phyloP scores from a whole-genome alignment of 73 alveolate species.

The Paramecium primaurelia region DNA sequence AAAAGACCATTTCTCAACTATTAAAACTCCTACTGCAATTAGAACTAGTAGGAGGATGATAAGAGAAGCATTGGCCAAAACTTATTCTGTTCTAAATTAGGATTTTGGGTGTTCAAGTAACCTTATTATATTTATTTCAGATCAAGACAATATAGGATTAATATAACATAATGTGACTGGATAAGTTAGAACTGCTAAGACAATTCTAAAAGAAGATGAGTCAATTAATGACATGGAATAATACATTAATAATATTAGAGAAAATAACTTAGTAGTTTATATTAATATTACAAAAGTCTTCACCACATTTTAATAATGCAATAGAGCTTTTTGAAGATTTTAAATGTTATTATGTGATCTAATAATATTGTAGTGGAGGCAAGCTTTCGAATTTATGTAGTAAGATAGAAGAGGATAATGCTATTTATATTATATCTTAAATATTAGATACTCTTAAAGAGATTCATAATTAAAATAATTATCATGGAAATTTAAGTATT shows the following conservation, averaged over 20 bases:
- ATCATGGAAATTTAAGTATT: neutral
- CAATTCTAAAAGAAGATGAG: neutral
- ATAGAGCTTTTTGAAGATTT: neutral
- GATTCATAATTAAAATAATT: neutral
- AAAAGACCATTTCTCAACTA: neutral
- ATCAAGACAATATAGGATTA: neutral
- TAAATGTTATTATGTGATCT: neutral
- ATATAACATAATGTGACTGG: neutral
- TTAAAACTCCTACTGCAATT: neutral
- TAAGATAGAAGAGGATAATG: neutral
- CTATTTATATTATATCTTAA: neutral
- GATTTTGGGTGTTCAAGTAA: neutral
- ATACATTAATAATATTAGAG: neutral
- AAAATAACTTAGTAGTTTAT: neutral
- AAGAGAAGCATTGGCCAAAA: neutral
- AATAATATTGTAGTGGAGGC: neutral
- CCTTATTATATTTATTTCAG: neutral
- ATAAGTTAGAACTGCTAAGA: neutral
- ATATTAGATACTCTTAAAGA: neutral
- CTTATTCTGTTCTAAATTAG: neutral
- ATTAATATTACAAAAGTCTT: neutral
- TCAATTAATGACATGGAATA: neutral
- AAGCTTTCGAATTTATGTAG: neutral
- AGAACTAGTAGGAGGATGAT: neutral
- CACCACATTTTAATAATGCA: neutral